phyloP scores from a whole-genome alignment of 805 yeast genomes.

The Saccharomyces cerevisiae region DNA sequence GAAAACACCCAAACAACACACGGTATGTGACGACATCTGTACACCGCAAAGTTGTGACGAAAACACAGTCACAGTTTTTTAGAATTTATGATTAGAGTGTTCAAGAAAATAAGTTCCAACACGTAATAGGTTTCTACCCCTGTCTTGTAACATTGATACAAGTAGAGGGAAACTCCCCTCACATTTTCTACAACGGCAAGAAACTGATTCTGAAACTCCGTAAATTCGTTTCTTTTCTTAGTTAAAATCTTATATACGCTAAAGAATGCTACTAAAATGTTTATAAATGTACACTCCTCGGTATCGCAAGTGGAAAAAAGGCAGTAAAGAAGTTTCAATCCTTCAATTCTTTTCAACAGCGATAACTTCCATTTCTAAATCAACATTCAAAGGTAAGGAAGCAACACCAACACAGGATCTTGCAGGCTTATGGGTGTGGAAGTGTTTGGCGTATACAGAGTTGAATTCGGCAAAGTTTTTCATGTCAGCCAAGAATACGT shows the following conservation, averaged over 20 bases:
- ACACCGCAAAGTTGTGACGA: not conserved
- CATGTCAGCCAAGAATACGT: slow-evolving; percentile 86
- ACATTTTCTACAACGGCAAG: not conserved
- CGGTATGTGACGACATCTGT: not conserved
- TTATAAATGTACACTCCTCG: not conserved
- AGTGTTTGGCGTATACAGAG: slow-evolving; percentile 68
- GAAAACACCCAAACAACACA: not conserved
- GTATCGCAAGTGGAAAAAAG: not conserved
- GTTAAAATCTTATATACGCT: not conserved
- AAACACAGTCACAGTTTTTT: not conserved
- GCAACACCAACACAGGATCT: slow-evolving; percentile 95
- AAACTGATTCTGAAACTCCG: not conserved
- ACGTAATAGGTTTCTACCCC: too few relatives aligned
- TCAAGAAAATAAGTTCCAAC: too few relatives aligned
- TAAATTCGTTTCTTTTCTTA: not conserved
- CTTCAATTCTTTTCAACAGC: slow-evolving; percentile 53
- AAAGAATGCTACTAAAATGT: not conserved
- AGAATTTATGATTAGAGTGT: too few relatives aligned
- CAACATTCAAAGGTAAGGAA: slow-evolving; percentile 78
- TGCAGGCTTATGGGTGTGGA: slow-evolving; percentile 77
- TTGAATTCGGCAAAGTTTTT: slow-evolving; percentile 74
- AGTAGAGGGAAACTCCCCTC: not conserved
- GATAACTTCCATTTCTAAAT: slow-evolving; percentile 79
- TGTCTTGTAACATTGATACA: too few relatives aligned
- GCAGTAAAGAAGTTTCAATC: not conserved